Percentiles rank a stretch among this genome's conserved stretches.
phyloP scores from a whole-genome alignment of 2,329 filamentous ascomycete genomes.

The Fusarium sarcochroum region DNA sequence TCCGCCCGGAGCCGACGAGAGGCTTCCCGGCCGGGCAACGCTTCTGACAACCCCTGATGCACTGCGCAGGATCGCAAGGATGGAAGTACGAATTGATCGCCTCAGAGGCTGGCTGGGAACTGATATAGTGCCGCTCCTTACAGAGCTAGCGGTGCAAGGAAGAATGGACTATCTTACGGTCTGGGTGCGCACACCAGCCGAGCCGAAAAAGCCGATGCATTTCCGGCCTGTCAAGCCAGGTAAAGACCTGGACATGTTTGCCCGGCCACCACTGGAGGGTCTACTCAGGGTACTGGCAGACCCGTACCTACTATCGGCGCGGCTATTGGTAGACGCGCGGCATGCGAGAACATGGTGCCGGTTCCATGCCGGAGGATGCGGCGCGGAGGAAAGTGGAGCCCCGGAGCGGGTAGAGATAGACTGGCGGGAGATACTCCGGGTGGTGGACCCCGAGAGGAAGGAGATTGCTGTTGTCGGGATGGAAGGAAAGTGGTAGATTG shows the following conservation, averaged over 20 bases:
- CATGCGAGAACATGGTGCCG: conserved; percentile 59
- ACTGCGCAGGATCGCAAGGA: conserved; percentile 46
- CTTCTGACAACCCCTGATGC: conserved; percentile 46
- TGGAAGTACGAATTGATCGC: conserved; percentile 50
- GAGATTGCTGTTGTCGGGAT: conserved; percentile 43
- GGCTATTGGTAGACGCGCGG: conserved; percentile 54
- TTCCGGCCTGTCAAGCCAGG: conserved; percentile 17
- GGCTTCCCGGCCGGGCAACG: conserved; percentile 20
- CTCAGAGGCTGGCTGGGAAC: conserved; percentile 53
- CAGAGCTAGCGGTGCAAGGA: conserved; percentile 53
- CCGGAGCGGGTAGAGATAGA: conserved; percentile 46
- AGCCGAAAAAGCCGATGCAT: conserved; percentile 21
- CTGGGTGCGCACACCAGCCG: conserved; percentile 34
- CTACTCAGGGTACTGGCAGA: conserved; percentile 60
- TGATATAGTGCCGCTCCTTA: conserved; percentile 49
- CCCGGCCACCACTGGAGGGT: conserved; percentile 51
- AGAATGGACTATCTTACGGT: conserved; percentile 47
- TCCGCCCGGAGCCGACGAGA: conserved; percentile 34
- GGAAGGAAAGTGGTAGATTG: conserved; percentile 32
- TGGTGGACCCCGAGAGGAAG: conserved; percentile 50
- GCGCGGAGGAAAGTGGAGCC: conserved; percentile 20
- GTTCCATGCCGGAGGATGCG: conserved; percentile 54
- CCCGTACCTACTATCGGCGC: conserved; percentile 59
- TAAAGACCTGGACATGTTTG: conserved; percentile 42
- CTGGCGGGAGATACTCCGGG: conserved; percentile 52